These are phyloP conservation scores for Penicillium sp. DNA, from an alignment of 2,329 filamentous ascomycete species.

Conservation along the genomic window DNA sequence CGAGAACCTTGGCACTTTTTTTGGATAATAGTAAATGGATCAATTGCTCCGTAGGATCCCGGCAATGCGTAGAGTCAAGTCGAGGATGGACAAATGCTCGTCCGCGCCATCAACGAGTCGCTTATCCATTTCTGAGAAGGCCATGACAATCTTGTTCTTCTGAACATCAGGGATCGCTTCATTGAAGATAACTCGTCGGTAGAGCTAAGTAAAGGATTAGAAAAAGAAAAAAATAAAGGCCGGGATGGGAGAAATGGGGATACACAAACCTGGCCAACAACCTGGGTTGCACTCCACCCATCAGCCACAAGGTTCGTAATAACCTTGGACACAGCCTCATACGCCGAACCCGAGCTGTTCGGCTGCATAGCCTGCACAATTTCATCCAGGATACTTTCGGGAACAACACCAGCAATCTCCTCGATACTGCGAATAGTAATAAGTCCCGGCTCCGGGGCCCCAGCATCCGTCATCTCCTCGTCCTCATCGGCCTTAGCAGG, in stretches of 20 bases:
- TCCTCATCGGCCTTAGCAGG: slow-evolving; percentile 54
- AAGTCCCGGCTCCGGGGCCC: slow-evolving; percentile 46
- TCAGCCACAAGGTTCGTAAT: slow-evolving; percentile 92
- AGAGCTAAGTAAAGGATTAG: slow-evolving; percentile 42
- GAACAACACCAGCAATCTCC: slow-evolving; percentile 95
- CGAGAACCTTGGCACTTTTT: background rate
- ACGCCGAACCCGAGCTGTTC: slow-evolving; percentile 63
- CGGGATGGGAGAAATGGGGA: background rate
- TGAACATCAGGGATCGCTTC: slow-evolving; percentile 80
- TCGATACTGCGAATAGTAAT: slow-evolving; percentile 81
- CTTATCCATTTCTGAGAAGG: slow-evolving; percentile 95
- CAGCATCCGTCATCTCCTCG: slow-evolving; percentile 63
- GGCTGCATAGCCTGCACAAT: slow-evolving; percentile 78
- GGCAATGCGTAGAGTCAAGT: slow-evolving; percentile 79
- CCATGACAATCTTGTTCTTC: slow-evolving; percentile 84
- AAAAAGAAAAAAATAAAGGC: background rate
- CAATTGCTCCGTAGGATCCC: slow-evolving; percentile 58
- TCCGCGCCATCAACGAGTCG: slow-evolving; percentile 91
- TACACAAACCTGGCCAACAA: slow-evolving; percentile 70
- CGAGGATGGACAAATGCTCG: slow-evolving; percentile 88
- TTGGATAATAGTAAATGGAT: background rate
- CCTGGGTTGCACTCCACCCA: slow-evolving; percentile 92
- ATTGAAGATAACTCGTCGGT: slow-evolving; percentile 78
- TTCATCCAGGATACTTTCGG: slow-evolving; percentile 67
- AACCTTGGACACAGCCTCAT: slow-evolving; percentile 72